These are phyloP conservation scores for Lotmaria passim DNA, from an alignment of 208 protist genomes.

Conservation along the genomic window DNA sequence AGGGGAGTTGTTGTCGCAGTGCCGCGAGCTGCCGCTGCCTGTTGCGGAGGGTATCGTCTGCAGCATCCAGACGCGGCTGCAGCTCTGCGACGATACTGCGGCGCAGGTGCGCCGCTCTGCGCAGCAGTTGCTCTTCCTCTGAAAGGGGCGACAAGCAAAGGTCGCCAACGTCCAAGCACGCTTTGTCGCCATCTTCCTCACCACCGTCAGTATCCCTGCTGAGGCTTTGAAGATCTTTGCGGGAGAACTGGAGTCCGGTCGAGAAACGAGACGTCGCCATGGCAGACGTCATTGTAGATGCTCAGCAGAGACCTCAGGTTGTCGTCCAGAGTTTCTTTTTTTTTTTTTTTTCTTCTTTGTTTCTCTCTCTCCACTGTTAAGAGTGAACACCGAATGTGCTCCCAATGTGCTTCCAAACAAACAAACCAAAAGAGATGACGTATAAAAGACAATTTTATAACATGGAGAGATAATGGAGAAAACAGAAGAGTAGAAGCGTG, in stretches of 20 bases:
- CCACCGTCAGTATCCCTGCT: neutral
- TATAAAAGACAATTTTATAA: too few relatives aligned
- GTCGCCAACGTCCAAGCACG: too few relatives aligned
- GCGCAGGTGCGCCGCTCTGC: conserved; percentile 13
- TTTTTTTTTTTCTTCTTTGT: conserved; percentile 4
- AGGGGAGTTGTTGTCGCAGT: conserved; percentile 23
- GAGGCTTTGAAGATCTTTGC: neutral
- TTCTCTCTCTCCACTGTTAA: too few relatives aligned
- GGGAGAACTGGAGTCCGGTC: conserved; percentile 17
- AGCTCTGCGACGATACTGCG: conserved; percentile 7
- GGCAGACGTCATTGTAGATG: neutral
- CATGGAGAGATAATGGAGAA: neutral
- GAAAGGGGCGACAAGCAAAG: neutral
- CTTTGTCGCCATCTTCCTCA: neutral
- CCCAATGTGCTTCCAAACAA: too few relatives aligned
- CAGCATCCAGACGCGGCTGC: conserved; percentile 12
- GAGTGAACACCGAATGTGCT: too few relatives aligned
- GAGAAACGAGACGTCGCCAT: conserved; percentile 11
- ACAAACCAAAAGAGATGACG: too few relatives aligned
- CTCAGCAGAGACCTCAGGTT: neutral
- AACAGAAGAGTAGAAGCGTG: neutral
- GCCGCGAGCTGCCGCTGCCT: conserved; percentile 4
- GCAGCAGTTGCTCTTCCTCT: conserved; percentile 20
- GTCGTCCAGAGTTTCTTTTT: too few relatives aligned
- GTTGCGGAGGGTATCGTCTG: conserved; percentile 9